A percentile compares a stretch with the other conserved stretches of the same genome.
Conservation (phyloP, 1,139 yeast species). For the Sugiyamaella pinicola region DNA sequence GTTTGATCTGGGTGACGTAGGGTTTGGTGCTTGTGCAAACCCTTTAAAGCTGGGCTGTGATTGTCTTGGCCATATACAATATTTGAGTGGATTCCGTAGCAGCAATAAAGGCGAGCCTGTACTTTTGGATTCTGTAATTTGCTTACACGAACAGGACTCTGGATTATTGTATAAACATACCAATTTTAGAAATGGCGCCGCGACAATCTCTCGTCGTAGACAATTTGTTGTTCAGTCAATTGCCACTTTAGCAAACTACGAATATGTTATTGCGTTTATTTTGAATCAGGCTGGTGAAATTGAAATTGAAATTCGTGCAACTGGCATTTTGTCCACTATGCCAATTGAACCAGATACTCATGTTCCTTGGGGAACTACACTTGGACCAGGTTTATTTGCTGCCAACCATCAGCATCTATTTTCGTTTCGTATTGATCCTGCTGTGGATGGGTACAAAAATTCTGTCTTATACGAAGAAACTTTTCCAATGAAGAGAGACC, state of each 20-base stretch:
- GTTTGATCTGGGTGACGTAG: constrained; percentile 82
- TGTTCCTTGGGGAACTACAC: constrained; percentile 79
- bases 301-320: constrained; percentile 73
- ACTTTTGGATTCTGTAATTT: constrained; percentile 73
- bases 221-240: constrained; percentile 74
- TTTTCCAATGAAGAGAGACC: constrained; percentile 52
- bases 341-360: constrained; percentile 67
- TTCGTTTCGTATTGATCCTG: constrained; percentile 76
- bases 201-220: constrained; percentile 75
- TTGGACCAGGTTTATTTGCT: constrained; percentile 78
- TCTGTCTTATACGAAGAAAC: constrained; percentile 75
- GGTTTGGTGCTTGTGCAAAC: constrained; percentile 84
- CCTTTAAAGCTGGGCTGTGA: constrained; percentile 79
- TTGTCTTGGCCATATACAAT: constrained; percentile 82
- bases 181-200: constrained; percentile 78
- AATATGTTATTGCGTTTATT: constrained; percentile 80
- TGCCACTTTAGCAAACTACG: constrained; percentile 84
- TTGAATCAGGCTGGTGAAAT: constrained; percentile 84
- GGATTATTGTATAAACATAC: constrained; percentile 79
- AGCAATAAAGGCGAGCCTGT: constrained; percentile 67
- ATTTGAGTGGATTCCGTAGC: constrained; percentile 72
- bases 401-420: constrained; percentile 86
- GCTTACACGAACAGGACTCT: constrained; percentile 85
- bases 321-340: constrained; percentile 68
- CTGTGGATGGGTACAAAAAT: constrained; percentile 81